Evolutionary conservation across 2,329 filamentous ascomycete species (phyloP), one percentile per base, ranked within the genome.

Genomic region (Claviceps sp.): DNA sequence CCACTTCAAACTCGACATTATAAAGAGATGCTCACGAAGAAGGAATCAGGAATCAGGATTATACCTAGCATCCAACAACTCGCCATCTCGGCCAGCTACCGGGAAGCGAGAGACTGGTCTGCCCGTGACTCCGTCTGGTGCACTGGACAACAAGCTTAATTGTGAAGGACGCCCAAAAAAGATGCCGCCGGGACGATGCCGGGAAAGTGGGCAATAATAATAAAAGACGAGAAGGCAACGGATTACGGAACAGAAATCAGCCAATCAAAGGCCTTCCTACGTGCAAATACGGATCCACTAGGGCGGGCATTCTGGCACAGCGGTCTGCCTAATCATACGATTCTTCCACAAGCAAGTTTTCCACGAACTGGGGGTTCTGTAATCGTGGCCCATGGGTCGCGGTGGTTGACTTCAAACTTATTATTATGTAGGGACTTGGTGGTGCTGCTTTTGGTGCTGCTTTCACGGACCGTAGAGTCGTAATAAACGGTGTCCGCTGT

Each of bases 251-350:
- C 42, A 34, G 43, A 43, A 14, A n/a, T 2, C 13, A 4, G 29
- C 50, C 45, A 51, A 48, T 44, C 44, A 51, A 3, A 37, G 29
- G 39, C 38, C 11, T 14, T 7, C 6, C 34, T 37, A n/a, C n/a
- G 20, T 34, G 39, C 48, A n/a, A 20, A 45, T 20, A 2, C 5
- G 46, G 52, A 13, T 29, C 49, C 52, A 53, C 52, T 49, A 23
- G 43, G 45, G 46, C 36, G 45, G 40, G 14, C 16, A 7, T 17
- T 45, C 45, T 51, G 50, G 49, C 40, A 44, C 47, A 43, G 45
- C 50, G 34, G 50, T 45, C 22, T 50, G 48, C 47, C 53, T 45
- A 44, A 54, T 54, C 53, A 40, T 54, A 54, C 42, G 53, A 54
- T 54, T 54, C 45, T 49, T 45, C 45, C 48, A 50, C 43, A 45